These are phyloP conservation scores for Citrullus amarus DNA, from an alignment of 306 rosid species.

Conservation along the genomic window DNA sequence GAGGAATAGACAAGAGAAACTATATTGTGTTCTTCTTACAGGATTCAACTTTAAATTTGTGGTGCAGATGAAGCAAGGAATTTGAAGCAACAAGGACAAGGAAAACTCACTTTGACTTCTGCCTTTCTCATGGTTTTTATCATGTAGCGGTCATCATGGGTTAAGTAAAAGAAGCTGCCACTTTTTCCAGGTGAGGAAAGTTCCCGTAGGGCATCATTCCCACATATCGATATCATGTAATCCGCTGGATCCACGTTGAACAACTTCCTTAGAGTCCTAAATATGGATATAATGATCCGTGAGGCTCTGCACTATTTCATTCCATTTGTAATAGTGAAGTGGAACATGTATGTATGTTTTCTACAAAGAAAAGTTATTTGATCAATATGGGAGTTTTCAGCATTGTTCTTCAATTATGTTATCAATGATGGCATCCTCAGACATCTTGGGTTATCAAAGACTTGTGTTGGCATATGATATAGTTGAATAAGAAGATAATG, in stretches of 20 bases:
- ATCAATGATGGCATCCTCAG: neutral
- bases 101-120: constrained; percentile 78
- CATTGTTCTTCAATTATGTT: neutral
- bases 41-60: neutral
- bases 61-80: neutral
- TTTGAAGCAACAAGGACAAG: neutral
- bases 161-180: constrained; percentile 91
- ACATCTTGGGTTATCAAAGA: neutral
- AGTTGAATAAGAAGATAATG: neutral
- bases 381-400: neutral
- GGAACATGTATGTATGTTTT: constrained; percentile 5
- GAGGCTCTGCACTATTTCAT: constrained; percentile 6
- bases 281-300: constrained; percentile 19
- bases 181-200: constrained; percentile 97
- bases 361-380: constrained; percentile 3
- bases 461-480: neutral
- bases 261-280: constrained; percentile 86
- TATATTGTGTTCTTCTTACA: neutral
- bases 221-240: constrained; percentile 90
- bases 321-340: constrained; percentile 1
- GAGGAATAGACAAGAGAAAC: neutral
- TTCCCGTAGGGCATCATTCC: constrained; percentile 82
- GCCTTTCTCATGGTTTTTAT: constrained; percentile 95
- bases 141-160: constrained; percentile 88
- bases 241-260: constrained; percentile 95